Base-by-base conservation (phyloP, 139 green algal genomes). In the Coccomyxa sp. region DNA sequence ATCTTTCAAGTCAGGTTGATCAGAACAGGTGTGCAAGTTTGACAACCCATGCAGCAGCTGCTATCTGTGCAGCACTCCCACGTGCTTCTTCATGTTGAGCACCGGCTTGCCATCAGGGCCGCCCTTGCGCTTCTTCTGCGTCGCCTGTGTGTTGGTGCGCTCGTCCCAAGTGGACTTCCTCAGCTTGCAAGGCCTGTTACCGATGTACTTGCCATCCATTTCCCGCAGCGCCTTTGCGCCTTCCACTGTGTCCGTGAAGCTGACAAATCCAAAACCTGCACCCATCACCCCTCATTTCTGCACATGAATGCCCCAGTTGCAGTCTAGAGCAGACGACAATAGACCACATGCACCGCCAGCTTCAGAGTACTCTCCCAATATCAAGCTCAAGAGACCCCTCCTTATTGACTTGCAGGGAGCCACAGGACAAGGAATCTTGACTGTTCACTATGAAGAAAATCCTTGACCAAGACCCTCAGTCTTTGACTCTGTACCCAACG, bases 261-360 rank as follows among this genome's bases (percentile, higher is more conserved):
- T 95, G 59, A 98, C 96, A 88, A 99, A 98, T 58, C 97, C 96
- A 84, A 92, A 99, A 63, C 96, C 84, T 87, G 81, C 77, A 83
- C 18, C 7, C 79, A 81, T 38, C 25, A 7, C 74, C n/a, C 23
- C 74, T 45, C 28, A 45, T 78, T 10, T 58, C 14, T 27, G 74
- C 74, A 32, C 28, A 57, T 31, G 25, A 7, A 57, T 78, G 74
- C 21, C 25, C 23, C 28, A 78, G 11, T 21, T 21, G 27, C n/a
- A 45, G 3, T 21, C n/a, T 10, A 21, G 74, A 45, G n/a, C 15
- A 45, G 28, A 21, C n/a, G 74, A 45, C 74, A 78, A 27, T 10
- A 78, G 74, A 32, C 14, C 28, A 13, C 1, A 38, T 27, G 38
- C 38, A 51, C 7, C 7, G 38, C 38, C 38, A 11, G 7, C 38